Base-by-base conservation (phyloP, 2,329 filamentous ascomycete genomes). In the Venturia pyrina region DNA sequence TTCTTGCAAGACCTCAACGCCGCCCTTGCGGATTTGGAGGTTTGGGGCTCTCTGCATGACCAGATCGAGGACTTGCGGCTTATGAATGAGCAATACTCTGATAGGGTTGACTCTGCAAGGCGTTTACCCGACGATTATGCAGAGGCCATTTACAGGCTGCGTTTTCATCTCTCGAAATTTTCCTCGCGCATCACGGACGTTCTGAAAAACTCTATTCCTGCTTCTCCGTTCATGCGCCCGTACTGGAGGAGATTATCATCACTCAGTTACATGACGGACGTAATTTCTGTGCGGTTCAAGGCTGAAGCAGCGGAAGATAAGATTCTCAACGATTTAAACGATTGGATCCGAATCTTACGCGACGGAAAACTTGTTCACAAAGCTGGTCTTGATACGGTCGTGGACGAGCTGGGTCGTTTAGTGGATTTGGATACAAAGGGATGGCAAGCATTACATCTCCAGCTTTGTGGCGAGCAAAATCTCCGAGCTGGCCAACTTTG, bases 401-500 rank as follows among this genome's bases (percentile, higher is more conserved):
- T 59, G 15, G 53, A 59, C 24, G 53, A 59, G 15, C 53, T 59
- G 5, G 17, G 21, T 5, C 13, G 53, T 5, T 21, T 59, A n/a
- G 5, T 24, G 5, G 24, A 32, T 8, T 5, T 17, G 7, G 53
- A 59, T 10, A 7, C 17, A 59, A 21, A 28, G 13, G 34, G 13
- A n/a, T n/a, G n/a, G n/a, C n/a, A 17, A 15, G 15, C 5, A 37
- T 7, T 17, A 28, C 21, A 17, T 59, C 8, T 5, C 53, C 5
- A 17, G 17, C 34, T 15, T 28, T n/a, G 24, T 37, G 24, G 53
- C 13, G 19, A 28, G 6, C 13, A 5, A 28, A 15, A 28, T 59
- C 28, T 15, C 78, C 2, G 77, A 82, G 19, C 70, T 84, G 0
- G 77, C 80, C 2, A 76, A 85, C 43, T 48, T 83, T 0, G 69